These are phyloP conservation scores for Colletotrichum costaricense DNA, from an alignment of 2,329 filamentous ascomycete genomes.

Conservation along the genomic window DNA sequence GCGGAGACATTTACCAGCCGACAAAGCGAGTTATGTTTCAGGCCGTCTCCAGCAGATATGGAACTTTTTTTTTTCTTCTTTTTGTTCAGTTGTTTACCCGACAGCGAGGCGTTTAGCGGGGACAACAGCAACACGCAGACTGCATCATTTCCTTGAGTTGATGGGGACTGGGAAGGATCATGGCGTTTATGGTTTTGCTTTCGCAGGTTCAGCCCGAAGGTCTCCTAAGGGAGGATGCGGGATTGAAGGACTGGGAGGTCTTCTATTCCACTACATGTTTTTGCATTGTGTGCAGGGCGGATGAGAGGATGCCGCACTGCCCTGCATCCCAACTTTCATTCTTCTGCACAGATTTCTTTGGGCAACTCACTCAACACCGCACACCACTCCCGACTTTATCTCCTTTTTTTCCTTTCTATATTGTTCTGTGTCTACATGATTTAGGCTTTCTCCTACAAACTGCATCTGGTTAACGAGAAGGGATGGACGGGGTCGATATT, in stretches of 20 bases:
- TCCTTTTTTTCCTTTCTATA: neutral
- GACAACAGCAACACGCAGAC: slow-evolving; percentile 35
- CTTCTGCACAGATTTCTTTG: slow-evolving; percentile 1
- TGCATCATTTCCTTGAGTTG: slow-evolving; percentile 36
- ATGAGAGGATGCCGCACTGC: slow-evolving; percentile 16
- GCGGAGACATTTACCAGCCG: neutral
- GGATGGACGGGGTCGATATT: neutral
- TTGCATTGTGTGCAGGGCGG: slow-evolving; percentile 9
- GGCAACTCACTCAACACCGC: slow-evolving; percentile 16
- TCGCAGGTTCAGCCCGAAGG: neutral
- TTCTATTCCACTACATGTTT: slow-evolving; percentile 3
- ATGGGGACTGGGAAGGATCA: neutral
- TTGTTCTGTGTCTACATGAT: slow-evolving; percentile 31
- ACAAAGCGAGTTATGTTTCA: neutral
- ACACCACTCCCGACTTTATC: slow-evolving; percentile 14
- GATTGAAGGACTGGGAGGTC: slow-evolving; percentile 1
- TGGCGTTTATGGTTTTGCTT: slow-evolving; percentile 26
- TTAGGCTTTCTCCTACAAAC: slow-evolving; percentile 18
- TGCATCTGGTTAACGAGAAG: slow-evolving; percentile 19
- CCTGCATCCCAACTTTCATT: slow-evolving; percentile 20
- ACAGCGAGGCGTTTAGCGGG: slow-evolving; percentile 35
- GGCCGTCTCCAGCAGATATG: slow-evolving; percentile 10
- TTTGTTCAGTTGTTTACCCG: slow-evolving; percentile 27
- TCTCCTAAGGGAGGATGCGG: neutral
- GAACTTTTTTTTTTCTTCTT: slow-evolving; percentile 25